Evolutionary conservation across 1,284 basidiomycete species (phyloP).

Genomic region (Malassezia psittaci): DNA sequence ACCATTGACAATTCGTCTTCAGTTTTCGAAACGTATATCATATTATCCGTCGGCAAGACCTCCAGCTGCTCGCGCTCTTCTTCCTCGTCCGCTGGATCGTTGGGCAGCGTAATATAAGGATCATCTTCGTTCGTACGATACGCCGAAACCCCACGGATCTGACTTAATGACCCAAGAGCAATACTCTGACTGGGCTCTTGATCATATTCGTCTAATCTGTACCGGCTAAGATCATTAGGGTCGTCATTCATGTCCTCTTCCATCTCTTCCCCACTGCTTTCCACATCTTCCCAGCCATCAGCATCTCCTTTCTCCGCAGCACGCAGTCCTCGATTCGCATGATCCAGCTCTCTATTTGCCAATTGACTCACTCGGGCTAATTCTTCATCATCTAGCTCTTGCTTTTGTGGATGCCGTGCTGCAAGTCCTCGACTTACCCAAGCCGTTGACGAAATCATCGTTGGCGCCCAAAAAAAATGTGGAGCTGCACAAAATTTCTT

Average conservation of each 20-base stretch:
- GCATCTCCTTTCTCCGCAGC: constrained; percentile 37
- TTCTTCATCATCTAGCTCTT: constrained; percentile 81
- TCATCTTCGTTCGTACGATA: constrained; percentile 87
- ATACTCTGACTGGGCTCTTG: constrained; percentile 60
- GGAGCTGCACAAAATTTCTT: constrained; percentile 1
- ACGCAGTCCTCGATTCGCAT: constrained; percentile 74
- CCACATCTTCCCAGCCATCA: constrained; percentile 54
- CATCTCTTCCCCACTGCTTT: constrained; percentile 51
- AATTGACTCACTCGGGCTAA: constrained; percentile 79
- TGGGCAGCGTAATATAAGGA: constrained; percentile 92
- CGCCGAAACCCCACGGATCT: constrained; percentile 86
- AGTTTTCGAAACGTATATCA: constrained; percentile 85
- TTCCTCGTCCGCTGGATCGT: constrained; percentile 56
- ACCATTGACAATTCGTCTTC: constrained; percentile 93
- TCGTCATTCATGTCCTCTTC: constrained; percentile 47
- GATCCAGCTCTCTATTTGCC: constrained; percentile 75
- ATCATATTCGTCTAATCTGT: constrained; percentile 89
- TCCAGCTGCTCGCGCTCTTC: constrained; percentile 83
- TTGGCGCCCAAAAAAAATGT: background rate
- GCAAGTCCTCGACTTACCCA: constrained; percentile 78
- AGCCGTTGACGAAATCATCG: constrained; percentile 53
- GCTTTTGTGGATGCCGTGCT: constrained; percentile 68
- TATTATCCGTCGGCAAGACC: constrained; percentile 77
- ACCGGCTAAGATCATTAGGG: constrained; percentile 72
- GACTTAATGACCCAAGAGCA: constrained; percentile 73